Conservation (phyloP, 305 asterid species). For the Solanum chacoense region DNA sequence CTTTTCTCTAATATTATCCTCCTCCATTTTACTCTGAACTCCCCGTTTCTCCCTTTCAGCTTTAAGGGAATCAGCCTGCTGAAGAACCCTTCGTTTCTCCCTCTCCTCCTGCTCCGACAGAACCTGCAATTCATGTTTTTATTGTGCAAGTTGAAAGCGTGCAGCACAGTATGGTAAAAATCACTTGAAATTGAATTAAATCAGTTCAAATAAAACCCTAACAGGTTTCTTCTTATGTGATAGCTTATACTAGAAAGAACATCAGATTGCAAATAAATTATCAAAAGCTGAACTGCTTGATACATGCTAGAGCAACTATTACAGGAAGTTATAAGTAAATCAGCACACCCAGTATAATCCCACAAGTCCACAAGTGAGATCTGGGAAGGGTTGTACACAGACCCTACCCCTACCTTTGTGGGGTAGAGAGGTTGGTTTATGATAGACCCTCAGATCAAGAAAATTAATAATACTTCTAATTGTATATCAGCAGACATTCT, state of each 20-base stretch:
- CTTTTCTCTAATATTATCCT: slow-evolving; percentile 25
- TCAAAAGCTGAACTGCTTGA: neutral
- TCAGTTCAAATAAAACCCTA: neutral
- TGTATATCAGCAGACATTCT: neutral
- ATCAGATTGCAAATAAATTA: neutral
- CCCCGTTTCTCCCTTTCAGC: slow-evolving; percentile 26
- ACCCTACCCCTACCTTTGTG: neutral
- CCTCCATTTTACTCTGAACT: slow-evolving; percentile 22
- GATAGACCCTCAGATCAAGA: neutral
- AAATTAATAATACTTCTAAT: neutral
- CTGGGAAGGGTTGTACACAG: neutral
- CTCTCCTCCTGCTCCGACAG: slow-evolving; percentile 48
- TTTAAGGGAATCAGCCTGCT: slow-evolving; percentile 19
- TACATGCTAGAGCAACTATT: neutral
- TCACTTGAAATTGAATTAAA: neutral
- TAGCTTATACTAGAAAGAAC: neutral
- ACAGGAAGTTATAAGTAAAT: neutral
- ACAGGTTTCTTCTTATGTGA: neutral
- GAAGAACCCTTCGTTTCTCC: slow-evolving; percentile 28
- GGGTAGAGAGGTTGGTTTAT: neutral
- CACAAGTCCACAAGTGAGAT: neutral
- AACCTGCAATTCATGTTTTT: slow-evolving; percentile 26
- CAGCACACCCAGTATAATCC: neutral
- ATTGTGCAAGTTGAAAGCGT: neutral
- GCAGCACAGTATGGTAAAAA: neutral